These are phyloP conservation scores for Prunus persica DNA, from an alignment of 306 rosid species.

Conservation along the genomic window Prunus_persica_NCBIv2 NC_034015.1:20450501-20451000, in stretches of 20 bases:
- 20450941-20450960: constrained; percentile 69
- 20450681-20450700: not conserved
- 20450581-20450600: constrained; percentile 31
- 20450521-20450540: constrained; percentile 1
- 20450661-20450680: not conserved
- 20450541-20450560: constrained; percentile 28
- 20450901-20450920: constrained; percentile 76
- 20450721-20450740: not conserved
- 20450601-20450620: constrained; percentile 37
- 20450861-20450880: constrained; percentile 76
- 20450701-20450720: not conserved
- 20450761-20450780: constrained; percentile 27
- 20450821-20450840: constrained; percentile 62
- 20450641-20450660: constrained; percentile 8
- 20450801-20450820: constrained; percentile 95
- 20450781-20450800: constrained; percentile 61
- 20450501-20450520: constrained; percentile 15
- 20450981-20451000: constrained; percentile 79
- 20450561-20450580: constrained; percentile 37
- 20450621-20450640: constrained; percentile 39
- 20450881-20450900: constrained; percentile 90
- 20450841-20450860: constrained; percentile 51
- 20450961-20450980: constrained; percentile 55
- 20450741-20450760: constrained; percentile 24
- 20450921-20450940: constrained; percentile 72